phyloP scores from a whole-genome alignment of 1,139 yeast species.

The Pichia cactophila region DNA sequence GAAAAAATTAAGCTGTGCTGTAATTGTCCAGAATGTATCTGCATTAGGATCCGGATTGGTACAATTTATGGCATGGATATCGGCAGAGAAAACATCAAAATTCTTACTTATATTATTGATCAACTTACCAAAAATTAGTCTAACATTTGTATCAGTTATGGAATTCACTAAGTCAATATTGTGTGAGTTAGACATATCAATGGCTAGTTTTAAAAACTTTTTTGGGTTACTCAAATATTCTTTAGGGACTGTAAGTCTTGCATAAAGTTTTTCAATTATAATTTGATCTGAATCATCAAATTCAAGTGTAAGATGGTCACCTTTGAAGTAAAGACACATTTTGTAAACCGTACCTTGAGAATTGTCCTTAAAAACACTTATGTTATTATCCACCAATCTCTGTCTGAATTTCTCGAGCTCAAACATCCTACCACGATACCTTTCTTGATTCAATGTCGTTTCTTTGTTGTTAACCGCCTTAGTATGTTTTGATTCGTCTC shows the following conservation, averaged over 20 bases:
- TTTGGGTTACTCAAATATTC: conserved; percentile 31
- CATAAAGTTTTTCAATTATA: conserved; percentile 19
- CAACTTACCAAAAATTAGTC: conserved; percentile 26
- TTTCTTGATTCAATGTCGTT: conserved; percentile 9
- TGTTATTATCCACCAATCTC: conserved; percentile 18
- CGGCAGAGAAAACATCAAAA: conserved; percentile 21
- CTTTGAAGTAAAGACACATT: conserved; percentile 20
- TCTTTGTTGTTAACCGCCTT: conserved; percentile 1
- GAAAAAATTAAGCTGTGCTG: conserved; percentile 26
- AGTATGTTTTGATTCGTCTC: conserved; percentile 1
- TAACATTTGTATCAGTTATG: conserved; percentile 21
- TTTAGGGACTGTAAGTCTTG: conserved; percentile 25
- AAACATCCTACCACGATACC: conserved; percentile 11
- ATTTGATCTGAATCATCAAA: conserved; percentile 24
- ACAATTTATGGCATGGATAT: conserved; percentile 14
- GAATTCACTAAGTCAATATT: conserved; percentile 23
- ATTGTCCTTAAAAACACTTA: conserved; percentile 24
- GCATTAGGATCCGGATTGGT: not conserved
- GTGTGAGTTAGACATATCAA: conserved; percentile 24
- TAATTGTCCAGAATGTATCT: conserved; percentile 18
- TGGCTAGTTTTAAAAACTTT: conserved; percentile 32
- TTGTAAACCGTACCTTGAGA: conserved; percentile 22
- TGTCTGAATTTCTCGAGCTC: conserved; percentile 23
- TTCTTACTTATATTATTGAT: conserved; percentile 25
- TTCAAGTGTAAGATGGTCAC: conserved; percentile 24